Percentiles rank a stretch among this genome's conserved stretches.
phyloP scores from a whole-genome alignment of 2,329 filamentous ascomycete species.

The Alternaria incomplexa region DNA sequence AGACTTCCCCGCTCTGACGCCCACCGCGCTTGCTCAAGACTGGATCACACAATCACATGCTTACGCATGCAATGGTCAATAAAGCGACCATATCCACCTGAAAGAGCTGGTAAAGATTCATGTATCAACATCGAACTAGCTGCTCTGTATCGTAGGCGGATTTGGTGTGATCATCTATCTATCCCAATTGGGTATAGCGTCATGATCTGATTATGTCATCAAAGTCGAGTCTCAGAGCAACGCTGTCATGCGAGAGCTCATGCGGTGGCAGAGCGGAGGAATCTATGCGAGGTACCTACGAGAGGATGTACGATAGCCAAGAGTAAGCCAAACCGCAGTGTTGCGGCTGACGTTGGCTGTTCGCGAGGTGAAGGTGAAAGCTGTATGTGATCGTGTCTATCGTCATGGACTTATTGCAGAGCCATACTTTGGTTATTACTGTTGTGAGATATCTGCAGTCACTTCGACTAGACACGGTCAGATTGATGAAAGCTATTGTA shows the following conservation, averaged over 20 bases:
- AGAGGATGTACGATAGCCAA: rapidly evolving
- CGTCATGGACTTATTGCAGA: background rate
- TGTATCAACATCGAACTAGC: too few species aligned
- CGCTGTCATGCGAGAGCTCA: background rate
- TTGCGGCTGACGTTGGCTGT: background rate
- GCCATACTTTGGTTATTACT: background rate
- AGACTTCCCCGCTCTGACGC: background rate
- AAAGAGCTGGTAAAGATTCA: too few species aligned
- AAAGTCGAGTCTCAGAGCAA: too few species aligned
- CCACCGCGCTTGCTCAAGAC: background rate
- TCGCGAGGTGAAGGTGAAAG: background rate
- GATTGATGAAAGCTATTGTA: background rate
- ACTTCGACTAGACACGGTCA: background rate
- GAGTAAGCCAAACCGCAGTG: background rate
- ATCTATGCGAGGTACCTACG: background rate
- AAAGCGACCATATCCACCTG: background rate
- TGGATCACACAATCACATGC: background rate
- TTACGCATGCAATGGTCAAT: background rate
- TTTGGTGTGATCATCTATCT: too few species aligned
- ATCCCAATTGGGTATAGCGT: too few species aligned
- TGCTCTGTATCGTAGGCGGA: too few species aligned
- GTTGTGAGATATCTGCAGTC: rapidly evolving
- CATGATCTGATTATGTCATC: too few species aligned
- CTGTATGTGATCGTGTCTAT: background rate
- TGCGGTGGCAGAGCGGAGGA: background rate